Evolutionary conservation across 441 rosid species (phyloP).

Genomic region (Geranium incanum): DNA sequence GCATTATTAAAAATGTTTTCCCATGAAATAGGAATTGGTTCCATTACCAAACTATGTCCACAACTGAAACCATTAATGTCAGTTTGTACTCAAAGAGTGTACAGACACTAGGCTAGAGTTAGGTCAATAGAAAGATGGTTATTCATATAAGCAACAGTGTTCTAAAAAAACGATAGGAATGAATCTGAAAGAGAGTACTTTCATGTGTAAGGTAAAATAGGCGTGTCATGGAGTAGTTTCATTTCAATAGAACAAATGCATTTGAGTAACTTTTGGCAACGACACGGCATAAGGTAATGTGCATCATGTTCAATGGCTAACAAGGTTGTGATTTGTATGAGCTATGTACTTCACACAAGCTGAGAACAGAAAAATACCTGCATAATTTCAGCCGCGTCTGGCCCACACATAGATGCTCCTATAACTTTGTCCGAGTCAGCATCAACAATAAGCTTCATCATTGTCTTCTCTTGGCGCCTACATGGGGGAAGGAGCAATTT

Average conservation of each 20-base stretch:
- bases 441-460: conserved; percentile 92
- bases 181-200: neutral
- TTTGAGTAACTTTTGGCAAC: neutral
- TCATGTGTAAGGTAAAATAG: neutral
- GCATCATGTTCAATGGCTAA: neutral
- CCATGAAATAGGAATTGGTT: neutral
- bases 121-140: neutral
- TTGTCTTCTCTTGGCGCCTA: conserved; percentile 92
- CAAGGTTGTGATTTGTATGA: neutral
- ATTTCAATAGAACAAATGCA: no score
- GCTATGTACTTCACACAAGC: neutral
- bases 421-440: conserved; percentile 83
- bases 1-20: neutral
- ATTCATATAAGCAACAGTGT: no score
- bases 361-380: conserved; percentile 45
- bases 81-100: neutral
- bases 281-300: neutral
- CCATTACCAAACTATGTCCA: neutral
- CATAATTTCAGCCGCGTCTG: conserved; percentile 93
- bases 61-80: neutral
- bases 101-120: neutral
- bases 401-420: conserved; percentile 98
- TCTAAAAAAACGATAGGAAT: neutral
- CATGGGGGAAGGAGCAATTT: neutral
- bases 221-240: neutral